These are phyloP conservation scores for Tylopilus sp. DNA, from an alignment of 768 basidiomycete species.

Conservation along the genomic window DNA sequence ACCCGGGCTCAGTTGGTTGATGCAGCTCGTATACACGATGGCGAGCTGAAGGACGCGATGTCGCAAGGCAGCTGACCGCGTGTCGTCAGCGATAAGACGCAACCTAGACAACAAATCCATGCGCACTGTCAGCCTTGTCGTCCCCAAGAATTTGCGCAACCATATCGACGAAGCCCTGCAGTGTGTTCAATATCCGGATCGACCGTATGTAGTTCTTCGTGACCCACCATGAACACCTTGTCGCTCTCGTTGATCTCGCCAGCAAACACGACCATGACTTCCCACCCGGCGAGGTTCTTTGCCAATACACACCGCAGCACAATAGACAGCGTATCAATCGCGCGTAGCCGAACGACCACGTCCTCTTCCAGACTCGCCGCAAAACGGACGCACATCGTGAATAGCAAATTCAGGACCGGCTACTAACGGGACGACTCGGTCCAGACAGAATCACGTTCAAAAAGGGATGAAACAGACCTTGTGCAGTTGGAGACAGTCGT, in stretches of 20 bases:
- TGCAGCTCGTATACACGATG: constrained; percentile 54
- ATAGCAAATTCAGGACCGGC: constrained; percentile 46
- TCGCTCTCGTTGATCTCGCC: constrained; percentile 60
- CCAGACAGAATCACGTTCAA: background rate
- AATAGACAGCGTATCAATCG: constrained; percentile 50
- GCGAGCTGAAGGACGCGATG: constrained; percentile 57
- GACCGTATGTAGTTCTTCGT: background rate
- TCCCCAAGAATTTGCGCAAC: constrained; percentile 48
- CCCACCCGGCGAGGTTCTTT: constrained; percentile 66
- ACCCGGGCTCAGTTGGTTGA: constrained; percentile 63
- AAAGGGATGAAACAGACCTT: constrained; percentile 42
- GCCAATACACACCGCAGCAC: constrained; percentile 46
- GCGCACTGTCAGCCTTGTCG: constrained; percentile 34
- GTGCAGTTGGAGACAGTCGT: constrained; percentile 43
- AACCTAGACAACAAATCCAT: background rate
- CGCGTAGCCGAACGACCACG: constrained; percentile 28
- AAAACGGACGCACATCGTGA: constrained; percentile 43
- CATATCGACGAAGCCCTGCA: constrained; percentile 49
- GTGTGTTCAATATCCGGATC: background rate
- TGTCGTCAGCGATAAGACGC: background rate
- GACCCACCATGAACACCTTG: constrained; percentile 48
- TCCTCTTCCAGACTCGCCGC: constrained; percentile 33
- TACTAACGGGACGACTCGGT: constrained; percentile 36
- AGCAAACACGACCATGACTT: constrained; percentile 67
- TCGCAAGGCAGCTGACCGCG: constrained; percentile 40